Evolutionary conservation across 2,329 filamentous ascomycete species (phyloP), one percentile per base, ranked within the genome.

Genomic region (Claviceps digitariae): DNA sequence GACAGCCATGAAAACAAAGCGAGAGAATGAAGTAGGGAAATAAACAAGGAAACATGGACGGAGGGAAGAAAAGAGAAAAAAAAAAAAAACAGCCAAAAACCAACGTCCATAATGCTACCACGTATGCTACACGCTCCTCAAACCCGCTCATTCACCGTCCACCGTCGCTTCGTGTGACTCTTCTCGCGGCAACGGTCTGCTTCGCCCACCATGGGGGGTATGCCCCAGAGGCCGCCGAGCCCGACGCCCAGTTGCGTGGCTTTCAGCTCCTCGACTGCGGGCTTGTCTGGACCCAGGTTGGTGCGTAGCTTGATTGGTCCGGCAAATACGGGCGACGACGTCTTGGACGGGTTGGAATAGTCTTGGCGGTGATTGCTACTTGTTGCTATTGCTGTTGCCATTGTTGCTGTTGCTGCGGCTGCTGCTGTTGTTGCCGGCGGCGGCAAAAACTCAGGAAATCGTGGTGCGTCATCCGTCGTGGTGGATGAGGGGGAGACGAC

Each of bases 61-160:
- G 7, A 23, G 20, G 15, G 20, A 40, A 40, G 17, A 20, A 40
- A 40, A 20, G 27, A 12, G 34, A 38, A 13, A 38, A 34, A 17
- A 23, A 21, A 27, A n/a, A 36, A 10, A 27, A 9, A 6, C 4
- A 21, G n/a, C 6, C 9, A 21, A 36, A 13, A 29, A 4, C 17
- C 34, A 52, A 48, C 17, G 48, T 34, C 6, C 27, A 29, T 29
- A 29, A 29, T 29, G 27, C 27, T 29, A 29, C 8, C 27, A 4
- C n/a, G n/a, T n/a, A n/a, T n/a, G n/a, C n/a, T n/a, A n/a, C n/a
- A n/a, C n/a, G n/a, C n/a, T 12, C 5, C 31, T 55, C 55, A 63
- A 48, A 59, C 61, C 53, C 66, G 69, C 59, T 81, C 77, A 47
- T 72, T 78, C 4, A 79, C 72, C 23, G 77, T 79, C 78, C 78